Conservation (phyloP, 2,329 filamentous ascomycete species). For the Tolypocladium sp. region DNA sequence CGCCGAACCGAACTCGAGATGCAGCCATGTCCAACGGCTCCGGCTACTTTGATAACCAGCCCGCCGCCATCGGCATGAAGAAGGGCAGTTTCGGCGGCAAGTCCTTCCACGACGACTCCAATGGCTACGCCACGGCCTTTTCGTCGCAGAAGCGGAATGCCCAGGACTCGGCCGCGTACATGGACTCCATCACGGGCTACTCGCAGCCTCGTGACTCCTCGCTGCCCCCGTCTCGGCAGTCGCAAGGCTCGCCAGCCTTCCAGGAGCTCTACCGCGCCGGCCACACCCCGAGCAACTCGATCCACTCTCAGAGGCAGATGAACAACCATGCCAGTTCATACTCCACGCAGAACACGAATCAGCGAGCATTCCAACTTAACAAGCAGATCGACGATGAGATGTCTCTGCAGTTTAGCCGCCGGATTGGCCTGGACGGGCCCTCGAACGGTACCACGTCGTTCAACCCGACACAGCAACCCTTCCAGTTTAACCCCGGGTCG, state of each 20-base stretch:
- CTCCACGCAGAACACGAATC: constrained; percentile 31
- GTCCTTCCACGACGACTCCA: constrained; percentile 13
- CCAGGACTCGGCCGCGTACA: constrained; percentile 31
- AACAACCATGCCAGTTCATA: constrained; percentile 37
- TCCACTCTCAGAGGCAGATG: constrained; percentile 36
- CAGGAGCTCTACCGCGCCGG: constrained; percentile 21
- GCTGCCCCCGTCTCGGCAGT: constrained; percentile 46
- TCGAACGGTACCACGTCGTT: constrained; percentile 11
- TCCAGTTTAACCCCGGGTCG: constrained; percentile 38
- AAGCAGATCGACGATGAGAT: constrained; percentile 29
- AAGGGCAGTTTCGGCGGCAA: constrained; percentile 15
- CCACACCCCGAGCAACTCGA: constrained; percentile 34
- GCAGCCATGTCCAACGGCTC: constrained; percentile 32
- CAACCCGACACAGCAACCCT: constrained; percentile 24
- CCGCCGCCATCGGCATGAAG: constrained; percentile 34
- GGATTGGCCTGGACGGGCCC: constrained; percentile 23
- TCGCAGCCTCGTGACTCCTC: constrained; percentile 41
- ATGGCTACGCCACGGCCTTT: constrained; percentile 15
- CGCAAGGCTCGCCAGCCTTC: constrained; percentile 32
- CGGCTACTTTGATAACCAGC: constrained; percentile 35
- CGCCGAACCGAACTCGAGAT: constrained; percentile 47
- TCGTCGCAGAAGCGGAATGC: constrained; percentile 20
- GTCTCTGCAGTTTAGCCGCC: constrained; percentile 21
- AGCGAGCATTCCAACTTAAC: constrained; percentile 25
- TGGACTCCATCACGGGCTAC: constrained; percentile 20